Percentiles rank a stretch among this genome's conserved stretches.
These are phyloP conservation scores for Xylaria sp. DNA, from an alignment of 2,329 filamentous ascomycete species.

Conservation along the genomic window DNA sequence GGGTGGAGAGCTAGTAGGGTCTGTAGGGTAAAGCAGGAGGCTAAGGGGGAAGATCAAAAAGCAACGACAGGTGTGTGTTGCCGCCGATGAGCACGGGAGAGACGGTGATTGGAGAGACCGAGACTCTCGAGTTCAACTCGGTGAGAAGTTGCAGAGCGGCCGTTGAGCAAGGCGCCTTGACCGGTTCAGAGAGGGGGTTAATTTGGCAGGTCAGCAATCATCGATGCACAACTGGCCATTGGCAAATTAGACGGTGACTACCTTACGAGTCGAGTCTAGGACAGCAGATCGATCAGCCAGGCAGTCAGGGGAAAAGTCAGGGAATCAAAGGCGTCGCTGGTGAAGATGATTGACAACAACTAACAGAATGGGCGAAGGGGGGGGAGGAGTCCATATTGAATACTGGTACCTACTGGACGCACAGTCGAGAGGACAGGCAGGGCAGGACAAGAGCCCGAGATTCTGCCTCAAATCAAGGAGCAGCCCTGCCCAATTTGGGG, in stretches of 20 bases:
- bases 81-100: slow-evolving; percentile 29
- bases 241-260: background rate
- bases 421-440: background rate
- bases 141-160: slow-evolving; percentile 36
- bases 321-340: background rate
- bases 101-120: slow-evolving; percentile 36
- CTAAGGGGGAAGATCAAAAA: slow-evolving; percentile 28
- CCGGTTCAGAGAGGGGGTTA: slow-evolving; percentile 37
- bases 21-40: slow-evolving; percentile 26
- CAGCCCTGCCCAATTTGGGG: background rate
- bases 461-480: slow-evolving; percentile 13
- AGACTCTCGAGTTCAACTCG: slow-evolving; percentile 33
- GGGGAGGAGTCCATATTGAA: too few relatives aligned
- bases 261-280: background rate
- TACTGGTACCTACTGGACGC: slow-evolving; percentile 11
- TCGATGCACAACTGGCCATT: background rate
- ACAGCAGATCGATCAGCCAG: background rate
- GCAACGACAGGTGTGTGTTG: slow-evolving; percentile 31
- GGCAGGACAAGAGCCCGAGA: slow-evolving; percentile 16
- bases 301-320: too few relatives aligned
- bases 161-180: slow-evolving; percentile 36
- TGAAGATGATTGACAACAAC: background rate
- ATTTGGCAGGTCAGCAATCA: background rate
- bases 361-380: background rate
- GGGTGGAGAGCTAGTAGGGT: slow-evolving; percentile 24